Evolutionary conservation across 345 rosid genomes (phyloP).

Genomic region (Streptanthus diversifolius): DNA sequence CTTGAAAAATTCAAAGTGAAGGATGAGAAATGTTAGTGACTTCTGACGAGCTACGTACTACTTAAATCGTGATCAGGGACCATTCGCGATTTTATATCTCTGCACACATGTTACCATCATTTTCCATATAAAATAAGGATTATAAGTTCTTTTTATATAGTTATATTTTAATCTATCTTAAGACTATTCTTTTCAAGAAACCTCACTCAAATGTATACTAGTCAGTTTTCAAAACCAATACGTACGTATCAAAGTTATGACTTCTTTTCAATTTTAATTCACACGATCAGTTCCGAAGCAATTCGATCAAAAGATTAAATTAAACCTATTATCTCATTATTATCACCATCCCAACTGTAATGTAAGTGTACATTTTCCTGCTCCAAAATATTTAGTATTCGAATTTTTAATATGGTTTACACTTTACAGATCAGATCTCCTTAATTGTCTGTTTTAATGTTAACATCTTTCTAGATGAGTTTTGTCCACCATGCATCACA

Average conservation of each 20-base stretch:
- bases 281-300: neutral
- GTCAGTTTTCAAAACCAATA: neutral
- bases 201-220: neutral
- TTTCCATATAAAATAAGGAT: neutral
- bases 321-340: neutral
- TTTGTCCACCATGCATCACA: conserved; percentile 5
- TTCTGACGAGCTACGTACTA: conserved; percentile 8
- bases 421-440: neutral
- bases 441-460: neutral
- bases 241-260: neutral
- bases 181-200: neutral
- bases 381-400: neutral
- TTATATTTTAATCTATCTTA: neutral
- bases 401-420: neutral
- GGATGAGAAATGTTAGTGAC: conserved; percentile 7
- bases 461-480: neutral
- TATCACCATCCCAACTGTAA: neutral
- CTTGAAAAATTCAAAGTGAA: neutral
- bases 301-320: neutral
- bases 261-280: neutral
- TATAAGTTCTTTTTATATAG: neutral
- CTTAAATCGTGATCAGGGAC: conserved; percentile 24
- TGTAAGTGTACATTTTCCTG: neutral
- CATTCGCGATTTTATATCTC: conserved; percentile 1
- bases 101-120: conserved; percentile 12